Percentiles rank a stretch among this genome's conserved stretches.
phyloP scores from a whole-genome alignment of 2,329 filamentous ascomycete genomes.

The Purpureocillium takamizusanense region DNA sequence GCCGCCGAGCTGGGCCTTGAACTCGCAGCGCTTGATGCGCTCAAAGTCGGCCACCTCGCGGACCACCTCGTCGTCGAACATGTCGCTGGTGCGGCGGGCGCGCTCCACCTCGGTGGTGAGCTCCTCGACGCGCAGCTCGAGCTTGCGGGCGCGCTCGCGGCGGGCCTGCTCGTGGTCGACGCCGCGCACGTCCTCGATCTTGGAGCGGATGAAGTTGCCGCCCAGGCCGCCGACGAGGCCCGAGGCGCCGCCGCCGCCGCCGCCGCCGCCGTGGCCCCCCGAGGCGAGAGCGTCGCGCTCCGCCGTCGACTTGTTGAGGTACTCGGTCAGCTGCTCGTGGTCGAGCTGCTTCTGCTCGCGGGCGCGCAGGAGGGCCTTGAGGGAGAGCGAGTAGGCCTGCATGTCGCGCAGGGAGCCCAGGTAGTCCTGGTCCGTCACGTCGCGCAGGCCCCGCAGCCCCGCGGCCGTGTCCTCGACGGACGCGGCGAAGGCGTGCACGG shows the following conservation, averaged over 20 bases:
- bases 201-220: constrained; percentile 66
- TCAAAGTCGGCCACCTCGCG: constrained; percentile 92
- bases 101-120: constrained; percentile 82
- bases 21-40: constrained; percentile 89
- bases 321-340: constrained; percentile 91
- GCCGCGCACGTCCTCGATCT: constrained; percentile 92
- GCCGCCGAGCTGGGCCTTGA: constrained; percentile 75
- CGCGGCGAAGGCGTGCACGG: constrained; percentile 77
- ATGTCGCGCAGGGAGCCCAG: constrained; percentile 88
- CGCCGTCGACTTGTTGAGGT: constrained; percentile 79
- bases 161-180: constrained; percentile 92
- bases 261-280: constrained; percentile 54
- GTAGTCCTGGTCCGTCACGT: constrained; percentile 93
- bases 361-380: constrained; percentile 83
- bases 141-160: constrained; percentile 76
- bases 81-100: constrained; percentile 77
- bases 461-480: constrained; percentile 76
- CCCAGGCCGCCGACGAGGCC: no score
- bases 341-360: constrained; percentile 97
- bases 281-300: constrained; percentile 67
- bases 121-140: constrained; percentile 88
- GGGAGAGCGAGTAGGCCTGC: constrained; percentile 82
- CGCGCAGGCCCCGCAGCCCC: constrained; percentile 72
- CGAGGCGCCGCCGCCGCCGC: constrained; percentile 17
- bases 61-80: constrained; percentile 94